Evolutionary conservation across 306 rosid genomes (phyloP).

Genomic region (Quillaja saponaria): DNA sequence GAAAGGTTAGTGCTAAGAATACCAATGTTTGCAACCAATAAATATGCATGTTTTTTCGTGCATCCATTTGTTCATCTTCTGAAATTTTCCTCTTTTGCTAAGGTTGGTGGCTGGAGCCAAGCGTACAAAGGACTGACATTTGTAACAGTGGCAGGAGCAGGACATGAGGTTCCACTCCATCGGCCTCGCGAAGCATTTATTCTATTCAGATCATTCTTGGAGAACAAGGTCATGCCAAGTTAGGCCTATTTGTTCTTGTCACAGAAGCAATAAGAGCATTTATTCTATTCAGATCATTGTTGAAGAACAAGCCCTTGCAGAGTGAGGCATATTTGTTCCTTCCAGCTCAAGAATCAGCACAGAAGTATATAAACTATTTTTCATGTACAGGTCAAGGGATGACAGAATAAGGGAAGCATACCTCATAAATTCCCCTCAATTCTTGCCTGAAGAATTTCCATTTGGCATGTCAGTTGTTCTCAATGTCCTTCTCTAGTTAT

Average conservation of each 20-base stretch:
- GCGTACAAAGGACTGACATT: slow-evolving; percentile 82
- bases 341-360: slow-evolving; percentile 37
- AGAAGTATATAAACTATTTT: slow-evolving; percentile 29
- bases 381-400: slow-evolving; percentile 24
- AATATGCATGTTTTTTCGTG: neutral
- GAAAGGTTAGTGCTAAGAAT: slow-evolving; percentile 66
- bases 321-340: slow-evolving; percentile 33
- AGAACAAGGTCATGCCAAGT: slow-evolving; percentile 66
- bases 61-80: slow-evolving; percentile 3
- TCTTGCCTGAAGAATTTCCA: slow-evolving; percentile 22
- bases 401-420: slow-evolving; percentile 55
- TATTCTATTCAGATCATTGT: slow-evolving; percentile 79
- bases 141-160: slow-evolving; percentile 83
- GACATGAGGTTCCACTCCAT: slow-evolving; percentile 95
- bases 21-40: neutral
- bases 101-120: slow-evolving; percentile 98
- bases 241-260: slow-evolving; percentile 22
- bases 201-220: slow-evolving; percentile 90
- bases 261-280: slow-evolving; percentile 37
- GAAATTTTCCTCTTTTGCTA: slow-evolving; percentile 30
- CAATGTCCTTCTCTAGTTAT: too few relatives aligned
- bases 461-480: too few relatives aligned
- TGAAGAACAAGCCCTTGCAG: slow-evolving; percentile 77
- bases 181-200: slow-evolving; percentile 80
- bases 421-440: slow-evolving; percentile 54